phyloP scores from a whole-genome alignment of 1,284 basidiomycete genomes.

The Microbotryum intermedium region DNA sequence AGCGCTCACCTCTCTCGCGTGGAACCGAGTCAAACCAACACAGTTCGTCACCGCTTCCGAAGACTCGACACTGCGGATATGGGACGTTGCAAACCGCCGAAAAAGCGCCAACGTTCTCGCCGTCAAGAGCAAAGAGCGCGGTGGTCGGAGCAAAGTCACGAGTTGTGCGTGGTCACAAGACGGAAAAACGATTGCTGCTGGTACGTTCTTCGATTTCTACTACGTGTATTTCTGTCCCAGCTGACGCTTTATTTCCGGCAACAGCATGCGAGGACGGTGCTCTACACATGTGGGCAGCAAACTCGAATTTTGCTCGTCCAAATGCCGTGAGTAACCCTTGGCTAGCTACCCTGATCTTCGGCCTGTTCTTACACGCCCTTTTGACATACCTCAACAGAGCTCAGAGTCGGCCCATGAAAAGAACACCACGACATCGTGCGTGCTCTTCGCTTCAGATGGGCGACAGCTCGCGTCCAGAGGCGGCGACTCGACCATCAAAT shows the following conservation, averaged over 20 bases:
- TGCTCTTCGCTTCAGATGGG: constrained; percentile 77
- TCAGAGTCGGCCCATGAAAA: constrained; percentile 79
- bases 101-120: constrained; percentile 93
- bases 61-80: constrained; percentile 88
- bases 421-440: constrained; percentile 68
- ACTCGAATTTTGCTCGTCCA: constrained; percentile 81
- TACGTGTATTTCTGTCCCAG: background rate
- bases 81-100: constrained; percentile 77
- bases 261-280: constrained; percentile 84
- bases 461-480: constrained; percentile 73
- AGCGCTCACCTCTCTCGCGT: constrained; percentile 78
- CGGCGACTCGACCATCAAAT: constrained; percentile 90
- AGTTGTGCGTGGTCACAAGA: constrained; percentile 66
- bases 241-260: constrained; percentile 7
- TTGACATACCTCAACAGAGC: constrained; percentile 43
- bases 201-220: constrained; percentile 46
- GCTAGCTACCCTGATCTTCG: background rate
- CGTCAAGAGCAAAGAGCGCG: constrained; percentile 89
- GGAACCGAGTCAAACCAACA: constrained; percentile 77
- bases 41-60: constrained; percentile 86
- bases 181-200: constrained; percentile 73
- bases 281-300: constrained; percentile 86
- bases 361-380: too few species aligned
- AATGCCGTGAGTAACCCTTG: constrained; percentile 40
- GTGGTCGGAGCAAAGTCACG: constrained; percentile 87